Base-by-base conservation (phyloP, 208 protist genomes). In the Porcisia hertigi region DNA sequence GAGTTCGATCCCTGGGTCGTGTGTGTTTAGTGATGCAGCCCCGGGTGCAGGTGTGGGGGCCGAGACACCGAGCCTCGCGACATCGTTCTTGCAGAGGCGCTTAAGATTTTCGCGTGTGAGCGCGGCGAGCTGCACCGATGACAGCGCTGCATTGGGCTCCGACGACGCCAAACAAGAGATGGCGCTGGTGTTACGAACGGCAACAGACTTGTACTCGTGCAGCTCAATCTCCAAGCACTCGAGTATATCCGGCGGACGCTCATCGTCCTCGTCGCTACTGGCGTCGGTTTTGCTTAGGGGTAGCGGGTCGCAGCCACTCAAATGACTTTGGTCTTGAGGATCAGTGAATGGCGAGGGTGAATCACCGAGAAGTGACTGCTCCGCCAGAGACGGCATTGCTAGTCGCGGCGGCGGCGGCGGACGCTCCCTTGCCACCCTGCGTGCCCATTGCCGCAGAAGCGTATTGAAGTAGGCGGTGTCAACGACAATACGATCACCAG, bases 401-500 rank as follows among this genome's bases (percentile, higher is more conserved):
- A 57, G 41, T 7, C 30, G 58, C 6, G 53, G 34, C 41, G 62
- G 47, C 30, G 30, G 30, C 45, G 45, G 53, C 41, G 36, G n/a
- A 39, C 69, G 78, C 30, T 73, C 43, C 36, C 65, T 74, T 3
- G 78, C 59, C 18, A 11, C 73, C n/a, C 25, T 59, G 59, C 73
- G 80, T 36, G 36, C 65, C 86, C 88, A 92, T 49, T 74, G 73
- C 39, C 77, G 73, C 6, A 92, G 54, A 16, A 96, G 77, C 45
- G 87, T 75, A 34, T 53, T 75, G 41, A 90, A 89, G 63, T 94
- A 91, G n/a, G 87, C 83, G 69, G 88, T 87, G 70, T 96, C 92
- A 0, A 96, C 90, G 0, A 96, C 92, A 20, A 96, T 62, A n/a
- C 88, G 86, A 72, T 96, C 90, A 1, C 84, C 81, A 25, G 77